Evolutionary conservation across 257 asterid species (phyloP).

Genomic region (Buddleja alternifolia): DNA sequence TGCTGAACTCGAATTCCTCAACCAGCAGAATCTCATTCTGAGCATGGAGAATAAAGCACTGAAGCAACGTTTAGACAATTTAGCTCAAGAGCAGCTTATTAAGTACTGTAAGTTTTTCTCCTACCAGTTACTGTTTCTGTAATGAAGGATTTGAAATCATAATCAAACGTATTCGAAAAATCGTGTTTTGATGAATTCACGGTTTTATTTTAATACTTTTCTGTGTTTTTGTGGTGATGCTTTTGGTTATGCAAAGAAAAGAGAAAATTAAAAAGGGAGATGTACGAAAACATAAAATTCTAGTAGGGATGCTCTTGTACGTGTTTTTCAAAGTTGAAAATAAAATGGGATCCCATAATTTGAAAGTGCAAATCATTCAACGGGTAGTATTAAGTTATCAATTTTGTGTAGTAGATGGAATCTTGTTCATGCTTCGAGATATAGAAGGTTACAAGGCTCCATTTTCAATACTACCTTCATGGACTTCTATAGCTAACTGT

Average conservation of each 20-base stretch:
- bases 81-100: conserved; percentile 78
- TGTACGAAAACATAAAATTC: no score
- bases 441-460: background rate
- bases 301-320: background rate
- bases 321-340: background rate
- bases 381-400: background rate
- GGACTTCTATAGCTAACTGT: background rate
- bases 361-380: background rate
- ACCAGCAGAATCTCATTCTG: conserved; percentile 76
- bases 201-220: background rate
- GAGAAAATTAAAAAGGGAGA: no score
- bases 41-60: conserved; percentile 83
- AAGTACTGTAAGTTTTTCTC: conserved; percentile 57
- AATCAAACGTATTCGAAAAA: no score
- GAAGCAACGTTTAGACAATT: conserved; percentile 72
- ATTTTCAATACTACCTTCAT: background rate
- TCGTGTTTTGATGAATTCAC: background rate
- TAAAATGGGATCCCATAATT: background rate
- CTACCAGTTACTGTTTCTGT: background rate
- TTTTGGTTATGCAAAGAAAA: background rate
- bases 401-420: background rate
- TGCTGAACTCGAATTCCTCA: conserved; percentile 77
- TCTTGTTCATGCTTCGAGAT: background rate
- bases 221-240: background rate
- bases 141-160: background rate